Percentiles rank a stretch among this genome's conserved stretches.
phyloP scores from a whole-genome alignment of 148 eudicot species.

The Cornus suecica region DNA sequence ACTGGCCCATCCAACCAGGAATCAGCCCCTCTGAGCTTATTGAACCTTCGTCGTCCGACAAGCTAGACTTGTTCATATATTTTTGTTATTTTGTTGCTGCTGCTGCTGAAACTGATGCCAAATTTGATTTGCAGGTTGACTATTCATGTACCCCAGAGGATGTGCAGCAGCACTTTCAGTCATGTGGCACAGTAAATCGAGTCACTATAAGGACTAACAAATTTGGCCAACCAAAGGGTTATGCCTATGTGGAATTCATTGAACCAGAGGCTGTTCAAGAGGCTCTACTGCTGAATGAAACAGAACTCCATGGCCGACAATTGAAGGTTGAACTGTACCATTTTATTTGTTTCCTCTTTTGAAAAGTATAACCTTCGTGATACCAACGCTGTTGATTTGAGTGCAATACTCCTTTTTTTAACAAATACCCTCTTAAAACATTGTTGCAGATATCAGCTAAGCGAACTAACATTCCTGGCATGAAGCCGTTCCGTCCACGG shows the following conservation, averaged over 20 bases:
- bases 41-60: not conserved
- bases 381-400: not conserved
- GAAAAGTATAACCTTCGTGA: not conserved
- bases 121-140: conserved; percentile 56
- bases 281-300: conserved; percentile 72
- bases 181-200: conserved; percentile 87
- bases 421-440: not conserved
- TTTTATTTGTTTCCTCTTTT: too few species aligned
- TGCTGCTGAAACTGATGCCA: not conserved
- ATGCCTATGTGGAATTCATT: conserved; percentile 83
- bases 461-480: conserved; percentile 71
- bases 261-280: conserved; percentile 83
- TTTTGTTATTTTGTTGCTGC: too few species aligned
- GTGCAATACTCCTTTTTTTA: not conserved
- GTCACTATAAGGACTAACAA: conserved; percentile 76
- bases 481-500: conserved; percentile 64
- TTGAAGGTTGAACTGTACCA: conserved; percentile 48
- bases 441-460: conserved; percentile 37
- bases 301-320: conserved; percentile 89
- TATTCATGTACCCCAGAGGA: conserved; percentile 93
- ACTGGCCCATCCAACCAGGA: not conserved
- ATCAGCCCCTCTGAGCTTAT: not conserved
- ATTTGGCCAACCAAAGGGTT: conserved; percentile 88
- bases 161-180: conserved; percentile 88
- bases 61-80: not conserved